These are phyloP conservation scores for Ceratocystis diversiconidia DNA, from an alignment of 2,329 filamentous ascomycete genomes.

Conservation along the genomic window DNA sequence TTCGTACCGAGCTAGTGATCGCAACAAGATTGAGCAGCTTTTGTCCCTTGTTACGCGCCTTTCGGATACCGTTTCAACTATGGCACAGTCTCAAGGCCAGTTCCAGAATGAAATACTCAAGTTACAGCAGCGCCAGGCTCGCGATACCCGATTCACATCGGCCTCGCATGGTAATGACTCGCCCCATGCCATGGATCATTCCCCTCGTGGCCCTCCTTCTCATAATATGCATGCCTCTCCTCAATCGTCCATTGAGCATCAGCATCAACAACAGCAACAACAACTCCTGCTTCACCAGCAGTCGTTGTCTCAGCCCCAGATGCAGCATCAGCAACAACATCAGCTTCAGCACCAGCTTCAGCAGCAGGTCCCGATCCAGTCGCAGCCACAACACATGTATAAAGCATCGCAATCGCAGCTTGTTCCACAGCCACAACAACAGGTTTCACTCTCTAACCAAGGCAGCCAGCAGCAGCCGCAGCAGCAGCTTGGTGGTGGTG, in stretches of 20 bases:
- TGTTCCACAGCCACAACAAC: constrained; percentile 19
- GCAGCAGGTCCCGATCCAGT: constrained; percentile 25
- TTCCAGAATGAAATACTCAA: constrained; percentile 52
- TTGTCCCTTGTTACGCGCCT: constrained; percentile 51
- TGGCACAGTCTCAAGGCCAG: constrained; percentile 54
- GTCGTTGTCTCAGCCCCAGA: constrained; percentile 53
- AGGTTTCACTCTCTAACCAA: constrained; percentile 19
- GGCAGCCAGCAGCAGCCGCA: constrained; percentile 19
- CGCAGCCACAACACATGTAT: constrained; percentile 17
- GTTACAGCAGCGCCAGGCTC: constrained; percentile 28
- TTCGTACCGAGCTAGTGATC: constrained; percentile 36
- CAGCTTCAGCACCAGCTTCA: constrained; percentile 32
- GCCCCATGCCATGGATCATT: constrained; percentile 18
- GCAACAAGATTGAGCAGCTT: constrained; percentile 59
- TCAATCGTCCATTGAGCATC: constrained; percentile 21
- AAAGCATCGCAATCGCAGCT: constrained; percentile 21
- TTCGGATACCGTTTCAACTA: constrained; percentile 52
- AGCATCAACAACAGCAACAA: constrained; percentile 25
- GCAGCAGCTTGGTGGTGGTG: neutral
- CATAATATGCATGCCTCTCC: constrained; percentile 21
- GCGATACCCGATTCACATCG: constrained; percentile 16
- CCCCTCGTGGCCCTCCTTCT: constrained; percentile 16
- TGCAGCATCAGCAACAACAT: constrained; percentile 30
- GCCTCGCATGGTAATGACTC: constrained; percentile 16
- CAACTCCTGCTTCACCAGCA: constrained; percentile 18